Conservation (phyloP, 2,329 filamentous ascomycete genomes). For the Monosporascus sp. region DNA sequence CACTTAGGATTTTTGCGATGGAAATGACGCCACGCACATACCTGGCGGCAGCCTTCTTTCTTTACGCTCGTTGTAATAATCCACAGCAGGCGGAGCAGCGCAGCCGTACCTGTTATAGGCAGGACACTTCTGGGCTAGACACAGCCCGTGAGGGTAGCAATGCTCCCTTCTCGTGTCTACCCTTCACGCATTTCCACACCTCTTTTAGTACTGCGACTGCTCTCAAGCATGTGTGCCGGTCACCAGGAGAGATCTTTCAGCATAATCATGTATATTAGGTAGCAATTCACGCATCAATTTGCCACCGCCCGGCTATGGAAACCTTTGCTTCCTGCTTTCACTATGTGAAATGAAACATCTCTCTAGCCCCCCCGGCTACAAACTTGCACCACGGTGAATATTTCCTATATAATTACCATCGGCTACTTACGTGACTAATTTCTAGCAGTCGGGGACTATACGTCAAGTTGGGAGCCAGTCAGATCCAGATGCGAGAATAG, state of each 20-base stretch:
- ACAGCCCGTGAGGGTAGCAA: too few species aligned
- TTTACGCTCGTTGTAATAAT: constrained; percentile 50
- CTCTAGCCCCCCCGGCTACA: too few species aligned
- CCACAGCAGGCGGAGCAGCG: constrained; percentile 33
- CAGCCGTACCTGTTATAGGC: constrained; percentile 26
- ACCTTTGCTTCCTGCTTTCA: not conserved
- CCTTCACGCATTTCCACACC: constrained; percentile 26
- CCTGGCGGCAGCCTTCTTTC: constrained; percentile 34
- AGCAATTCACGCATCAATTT: constrained; percentile 15
- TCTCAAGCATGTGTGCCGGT: constrained; percentile 23
- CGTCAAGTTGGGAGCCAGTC: too few species aligned
- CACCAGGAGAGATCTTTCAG: constrained; percentile 22
- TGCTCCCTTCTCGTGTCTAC: constrained; percentile 32
- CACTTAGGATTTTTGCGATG: constrained; percentile 21
- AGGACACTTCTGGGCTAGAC: constrained; percentile 15
- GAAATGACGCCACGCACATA: constrained; percentile 19
- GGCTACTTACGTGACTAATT: too few species aligned
- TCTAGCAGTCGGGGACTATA: too few species aligned
- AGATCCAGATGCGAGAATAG: too few species aligned
- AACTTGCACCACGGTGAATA: too few species aligned
- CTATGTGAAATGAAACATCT: not conserved
- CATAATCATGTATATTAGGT: constrained; percentile 24
- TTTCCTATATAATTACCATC: too few species aligned
- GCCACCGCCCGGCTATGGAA: constrained; percentile 16
- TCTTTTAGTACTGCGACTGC: constrained; percentile 17